Base-by-base conservation (phyloP, 2,329 filamentous ascomycete genomes). In the Colletotrichum somersetense region DNA sequence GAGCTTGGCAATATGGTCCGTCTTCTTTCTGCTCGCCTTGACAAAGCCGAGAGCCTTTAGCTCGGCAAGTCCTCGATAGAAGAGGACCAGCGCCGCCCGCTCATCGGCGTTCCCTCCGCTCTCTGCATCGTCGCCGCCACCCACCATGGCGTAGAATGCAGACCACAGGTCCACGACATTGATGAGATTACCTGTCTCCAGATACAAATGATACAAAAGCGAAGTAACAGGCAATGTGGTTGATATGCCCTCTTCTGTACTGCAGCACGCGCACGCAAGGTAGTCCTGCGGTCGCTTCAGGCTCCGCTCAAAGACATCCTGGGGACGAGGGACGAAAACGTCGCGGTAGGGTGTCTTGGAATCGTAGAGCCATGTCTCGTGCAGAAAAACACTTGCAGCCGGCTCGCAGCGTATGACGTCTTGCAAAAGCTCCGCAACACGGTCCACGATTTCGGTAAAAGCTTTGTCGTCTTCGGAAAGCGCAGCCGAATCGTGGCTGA, bases 1-100 rank as follows among this genome's bases (percentile, higher is more conserved):
- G 90, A 95, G 86, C 85, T 98, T 98, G 50, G 94, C 91, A 76
- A 98, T 85, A 82, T 98, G 96, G 80, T 98, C 96, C 33, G 91
- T 90, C 86, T 97, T 97, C 86, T 95, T 97, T 82, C 92, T 93
- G 78, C 92, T 98, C 73, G 89, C 88, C 84, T 96, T 98, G 73
- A 98, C 88, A 82, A 98, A 92, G 10, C 96, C 96, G 77, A 99
- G 86, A 66, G 91, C 89, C 80, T 91, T 92, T 79, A 99, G 82
- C 81, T 99, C 96, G 0, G 96, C 94, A 74, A 98, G 81, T 6
- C 89, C 93, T 73, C 91, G 89, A 81, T 98, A 98, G 82, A 98
- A 99, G 71, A 93, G 83, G 53, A 94, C 90, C 82, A 94, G 86
- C 10, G 86, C 87, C 58, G 85, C 86, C 74, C 89, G 84, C 79